Conservation (phyloP, 2,329 filamentous ascomycete genomes). For the Fusarium lateritium region DNA sequence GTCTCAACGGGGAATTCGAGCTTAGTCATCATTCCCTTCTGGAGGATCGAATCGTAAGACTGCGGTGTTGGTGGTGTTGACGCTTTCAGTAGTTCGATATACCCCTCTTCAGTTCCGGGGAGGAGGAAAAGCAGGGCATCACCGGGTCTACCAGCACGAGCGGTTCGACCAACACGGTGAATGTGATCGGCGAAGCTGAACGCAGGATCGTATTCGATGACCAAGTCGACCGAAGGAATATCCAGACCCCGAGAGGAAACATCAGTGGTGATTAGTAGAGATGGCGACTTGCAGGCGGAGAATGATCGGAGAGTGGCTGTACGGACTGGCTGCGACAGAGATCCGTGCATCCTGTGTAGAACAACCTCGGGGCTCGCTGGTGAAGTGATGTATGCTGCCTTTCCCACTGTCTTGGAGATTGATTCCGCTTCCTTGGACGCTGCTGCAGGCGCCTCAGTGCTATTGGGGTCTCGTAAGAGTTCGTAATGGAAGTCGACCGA, state of each 20-base stretch:
- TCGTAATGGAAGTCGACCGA: slow-evolving; percentile 98
- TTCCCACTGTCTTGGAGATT: slow-evolving; percentile 74
- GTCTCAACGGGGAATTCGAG: slow-evolving; percentile 81
- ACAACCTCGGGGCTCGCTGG: slow-evolving; percentile 80
- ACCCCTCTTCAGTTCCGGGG: slow-evolving; percentile 92
- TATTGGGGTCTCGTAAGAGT: slow-evolving; percentile 70
- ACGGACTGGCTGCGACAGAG: slow-evolving; percentile 87
- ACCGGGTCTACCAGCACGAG: slow-evolving; percentile 90
- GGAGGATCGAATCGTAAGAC: slow-evolving; percentile 68
- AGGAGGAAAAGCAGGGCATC: slow-evolving; percentile 91
- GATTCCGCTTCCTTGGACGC: slow-evolving; percentile 53
- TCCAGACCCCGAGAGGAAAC: slow-evolving; percentile 96
- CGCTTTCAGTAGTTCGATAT: slow-evolving; percentile 79
- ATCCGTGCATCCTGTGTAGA: slow-evolving; percentile 91
- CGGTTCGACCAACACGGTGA: slow-evolving; percentile 94
- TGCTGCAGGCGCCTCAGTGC: slow-evolving; percentile 47
- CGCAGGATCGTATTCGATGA: slow-evolving; percentile 96
- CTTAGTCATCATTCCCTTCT: slow-evolving; percentile 75
- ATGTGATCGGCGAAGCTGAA: slow-evolving; percentile 95
- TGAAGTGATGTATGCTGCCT: slow-evolving; percentile 80
- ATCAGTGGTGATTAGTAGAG: slow-evolving; percentile 92
- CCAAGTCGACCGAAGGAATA: slow-evolving; percentile 93
- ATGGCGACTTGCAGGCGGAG: slow-evolving; percentile 78
- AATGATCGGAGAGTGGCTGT: slow-evolving; percentile 90
- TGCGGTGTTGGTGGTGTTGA: slow-evolving; percentile 65